These are phyloP conservation scores for Cicer bijugum DNA, from an alignment of 306 rosid species.

Conservation along the genomic window DNA sequence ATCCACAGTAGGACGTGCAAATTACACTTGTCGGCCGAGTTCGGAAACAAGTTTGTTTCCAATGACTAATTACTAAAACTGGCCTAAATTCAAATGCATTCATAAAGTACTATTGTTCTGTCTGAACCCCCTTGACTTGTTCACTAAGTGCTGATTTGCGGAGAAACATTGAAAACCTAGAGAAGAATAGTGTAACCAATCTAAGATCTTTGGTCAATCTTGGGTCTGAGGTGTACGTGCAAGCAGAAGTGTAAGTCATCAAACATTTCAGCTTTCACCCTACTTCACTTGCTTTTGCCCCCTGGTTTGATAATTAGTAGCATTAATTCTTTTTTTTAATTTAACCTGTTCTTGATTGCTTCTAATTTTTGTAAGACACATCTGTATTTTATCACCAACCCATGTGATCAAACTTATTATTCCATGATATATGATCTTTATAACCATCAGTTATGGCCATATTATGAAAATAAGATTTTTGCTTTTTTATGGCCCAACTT, in stretches of 20 bases:
- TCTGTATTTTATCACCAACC: constrained; percentile 1
- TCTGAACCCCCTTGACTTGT: constrained; percentile 59
- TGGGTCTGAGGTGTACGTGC: constrained; percentile 91
- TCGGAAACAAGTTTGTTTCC: constrained; percentile 7
- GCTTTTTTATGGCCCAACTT: constrained; percentile 13
- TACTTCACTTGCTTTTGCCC: constrained; percentile 2
- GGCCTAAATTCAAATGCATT: constrained; percentile 20
- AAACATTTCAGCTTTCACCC: constrained; percentile 20
- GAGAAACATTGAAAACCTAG: constrained; percentile 76
- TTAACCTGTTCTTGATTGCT: neutral
- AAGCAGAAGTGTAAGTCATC: constrained; percentile 89
- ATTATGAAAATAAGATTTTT: constrained; percentile 21
- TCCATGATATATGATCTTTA: constrained; percentile 23
- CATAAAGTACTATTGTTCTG: constrained; percentile 19
- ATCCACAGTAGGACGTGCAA: neutral
- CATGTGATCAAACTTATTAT: constrained; percentile 9
- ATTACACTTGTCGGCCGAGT: constrained; percentile 2
- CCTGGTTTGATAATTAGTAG: constrained; percentile 17
- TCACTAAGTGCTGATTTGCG: constrained; percentile 76
- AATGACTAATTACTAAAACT: neutral
- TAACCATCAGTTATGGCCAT: constrained; percentile 17
- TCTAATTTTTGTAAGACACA: neutral
- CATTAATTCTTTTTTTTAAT: neutral
- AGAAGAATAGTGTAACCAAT: constrained; percentile 84
- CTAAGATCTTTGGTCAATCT: constrained; percentile 84